These are phyloP conservation scores for Colletotrichum kahawae DNA, from an alignment of 2,329 filamentous ascomycete species.

Conservation along the genomic window DNA sequence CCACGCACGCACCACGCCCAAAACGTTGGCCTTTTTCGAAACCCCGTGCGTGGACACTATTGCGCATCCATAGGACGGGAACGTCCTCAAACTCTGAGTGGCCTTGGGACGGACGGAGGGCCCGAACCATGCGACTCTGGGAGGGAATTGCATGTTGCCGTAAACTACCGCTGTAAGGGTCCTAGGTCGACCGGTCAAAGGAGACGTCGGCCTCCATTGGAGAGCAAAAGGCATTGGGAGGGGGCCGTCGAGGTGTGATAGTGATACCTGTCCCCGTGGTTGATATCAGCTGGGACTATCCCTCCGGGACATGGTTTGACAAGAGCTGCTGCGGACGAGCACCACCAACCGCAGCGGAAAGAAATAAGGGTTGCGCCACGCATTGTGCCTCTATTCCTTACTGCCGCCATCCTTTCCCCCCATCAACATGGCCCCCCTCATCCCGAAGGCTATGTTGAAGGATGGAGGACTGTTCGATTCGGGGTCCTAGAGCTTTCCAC, in stretches of 20 bases:
- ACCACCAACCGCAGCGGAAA: not conserved
- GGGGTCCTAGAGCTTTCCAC: not conserved
- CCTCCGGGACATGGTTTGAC: not conserved
- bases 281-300: not conserved
- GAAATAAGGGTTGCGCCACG: not conserved
- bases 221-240: not conserved
- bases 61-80: not conserved
- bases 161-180: not conserved
- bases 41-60: not conserved
- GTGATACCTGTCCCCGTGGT: not conserved
- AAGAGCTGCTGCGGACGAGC: not conserved
- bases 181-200: not conserved
- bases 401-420: not conserved
- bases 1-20: not conserved
- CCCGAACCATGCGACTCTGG: conserved; percentile 4
- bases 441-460: conserved; percentile 10
- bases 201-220: not conserved
- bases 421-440: not conserved
- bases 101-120: conserved; percentile 5
- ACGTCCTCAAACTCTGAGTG: not conserved
- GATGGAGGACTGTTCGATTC: not conserved
- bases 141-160: not conserved
- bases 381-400: not conserved
- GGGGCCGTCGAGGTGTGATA: not conserved
- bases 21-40: not conserved